A percentile compares a stretch with the other conserved stretches of the same genome.
These are phyloP conservation scores for Quercus robur DNA, from an alignment of 306 rosid genomes.

Conservation along the genomic window DNA sequence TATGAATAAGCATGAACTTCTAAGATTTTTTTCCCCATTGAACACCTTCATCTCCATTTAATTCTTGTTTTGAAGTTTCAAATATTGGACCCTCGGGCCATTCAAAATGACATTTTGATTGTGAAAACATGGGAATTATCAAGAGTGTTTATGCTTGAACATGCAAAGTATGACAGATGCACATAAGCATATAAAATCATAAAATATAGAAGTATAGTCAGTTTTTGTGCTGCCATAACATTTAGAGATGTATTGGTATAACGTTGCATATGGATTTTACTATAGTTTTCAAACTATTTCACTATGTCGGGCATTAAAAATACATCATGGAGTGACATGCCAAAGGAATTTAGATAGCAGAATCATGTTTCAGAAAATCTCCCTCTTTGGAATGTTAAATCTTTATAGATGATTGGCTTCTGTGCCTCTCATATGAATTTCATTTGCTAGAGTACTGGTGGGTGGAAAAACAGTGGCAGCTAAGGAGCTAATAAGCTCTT, in stretches of 20 bases:
- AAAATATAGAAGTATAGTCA: not conserved
- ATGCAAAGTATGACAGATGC: not conserved
- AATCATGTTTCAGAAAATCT: not conserved
- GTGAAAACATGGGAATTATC: not conserved
- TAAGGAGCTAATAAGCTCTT: too few species aligned
- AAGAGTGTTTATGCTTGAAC: not conserved
- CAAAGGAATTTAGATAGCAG: not conserved
- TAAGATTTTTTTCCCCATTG: not conserved
- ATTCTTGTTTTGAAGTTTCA: not conserved
- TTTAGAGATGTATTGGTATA: not conserved
- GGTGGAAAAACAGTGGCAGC: too few species aligned
- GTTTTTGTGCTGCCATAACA: not conserved
- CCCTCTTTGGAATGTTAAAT: not conserved
- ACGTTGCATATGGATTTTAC: not conserved
- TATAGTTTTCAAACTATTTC: not conserved
- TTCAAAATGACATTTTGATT: not conserved
- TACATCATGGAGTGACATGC: not conserved
- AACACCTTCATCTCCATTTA: not conserved
- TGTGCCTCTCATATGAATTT: not conserved
- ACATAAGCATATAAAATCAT: not conserved
- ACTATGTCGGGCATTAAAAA: not conserved
- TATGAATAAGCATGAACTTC: not conserved
- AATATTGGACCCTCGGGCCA: not conserved
- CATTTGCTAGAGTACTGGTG: not conserved
- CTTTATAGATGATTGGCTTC: not conserved